Evolutionary conservation across 2,329 filamentous ascomycete species (phyloP).

Genomic region (Penicillium freii): DNA sequence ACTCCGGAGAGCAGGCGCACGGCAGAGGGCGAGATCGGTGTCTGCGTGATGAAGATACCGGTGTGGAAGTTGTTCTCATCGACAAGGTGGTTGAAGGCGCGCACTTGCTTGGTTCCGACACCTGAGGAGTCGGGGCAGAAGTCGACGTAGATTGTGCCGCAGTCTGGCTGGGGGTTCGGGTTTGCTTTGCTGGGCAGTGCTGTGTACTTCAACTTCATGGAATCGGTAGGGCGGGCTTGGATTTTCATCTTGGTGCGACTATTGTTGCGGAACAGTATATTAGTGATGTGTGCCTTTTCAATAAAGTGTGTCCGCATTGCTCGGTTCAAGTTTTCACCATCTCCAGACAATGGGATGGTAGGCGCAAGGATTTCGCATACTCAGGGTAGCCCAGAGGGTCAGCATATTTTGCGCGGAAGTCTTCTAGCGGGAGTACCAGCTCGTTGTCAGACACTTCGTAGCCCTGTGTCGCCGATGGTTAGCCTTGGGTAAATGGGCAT

Average conservation of each 20-base stretch:
- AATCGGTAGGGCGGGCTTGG: conserved; percentile 76
- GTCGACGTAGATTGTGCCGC: conserved; percentile 89
- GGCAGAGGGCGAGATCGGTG: conserved; percentile 78
- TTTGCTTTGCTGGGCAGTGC: conserved; percentile 66
- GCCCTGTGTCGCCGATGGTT: conserved; percentile 57
- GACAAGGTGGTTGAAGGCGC: conserved; percentile 81
- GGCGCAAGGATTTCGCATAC: conserved; percentile 53
- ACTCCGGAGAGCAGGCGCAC: conserved; percentile 81
- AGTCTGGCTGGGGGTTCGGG: conserved; percentile 68
- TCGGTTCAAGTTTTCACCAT: conserved; percentile 11
- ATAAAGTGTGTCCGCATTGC: not conserved
- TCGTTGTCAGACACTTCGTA: conserved; percentile 91
- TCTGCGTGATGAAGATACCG: conserved; percentile 84
- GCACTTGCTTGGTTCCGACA: conserved; percentile 89
- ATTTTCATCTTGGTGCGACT: conserved; percentile 85
- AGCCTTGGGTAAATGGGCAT: conserved; percentile 20
- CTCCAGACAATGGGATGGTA: not conserved
- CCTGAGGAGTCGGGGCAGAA: conserved; percentile 72
- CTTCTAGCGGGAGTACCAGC: conserved; percentile 78
- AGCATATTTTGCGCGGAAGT: conserved; percentile 71
- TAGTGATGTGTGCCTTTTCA: conserved; percentile 6
- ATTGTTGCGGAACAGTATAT: conserved; percentile 8
- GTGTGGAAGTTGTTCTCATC: conserved; percentile 78
- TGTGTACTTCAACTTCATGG: conserved; percentile 83
- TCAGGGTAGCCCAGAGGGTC: conserved; percentile 71